These are phyloP conservation scores for Decorospora gaudefroyi DNA, from an alignment of 2,329 filamentous ascomycete species.

Conservation along the genomic window DNA sequence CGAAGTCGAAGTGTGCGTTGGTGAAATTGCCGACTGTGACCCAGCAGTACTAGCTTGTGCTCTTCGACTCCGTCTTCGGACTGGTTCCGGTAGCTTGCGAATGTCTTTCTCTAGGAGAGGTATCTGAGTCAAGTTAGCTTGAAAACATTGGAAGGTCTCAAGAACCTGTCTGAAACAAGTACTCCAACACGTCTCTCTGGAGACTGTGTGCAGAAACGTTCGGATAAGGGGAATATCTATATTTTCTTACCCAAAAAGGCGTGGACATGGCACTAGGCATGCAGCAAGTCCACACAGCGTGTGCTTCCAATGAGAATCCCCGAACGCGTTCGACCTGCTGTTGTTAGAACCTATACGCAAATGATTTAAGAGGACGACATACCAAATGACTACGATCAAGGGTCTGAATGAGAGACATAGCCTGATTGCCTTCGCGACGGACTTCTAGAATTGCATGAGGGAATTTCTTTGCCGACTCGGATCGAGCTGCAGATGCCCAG, in stretches of 20 bases:
- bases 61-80: constrained; percentile 35
- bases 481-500: constrained; percentile 35
- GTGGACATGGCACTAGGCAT: constrained; percentile 51
- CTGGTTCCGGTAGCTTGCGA: constrained; percentile 55
- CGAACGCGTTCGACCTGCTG: constrained; percentile 54
- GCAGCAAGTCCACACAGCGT: constrained; percentile 57
- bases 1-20: constrained; percentile 46
- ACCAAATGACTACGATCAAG: constrained; percentile 57
- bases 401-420: constrained; percentile 48
- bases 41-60: constrained; percentile 28
- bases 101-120: constrained; percentile 56
- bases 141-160: constrained; percentile 6
- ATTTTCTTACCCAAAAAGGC: constrained; percentile 53
- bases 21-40: constrained; percentile 33
- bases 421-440: constrained; percentile 53
- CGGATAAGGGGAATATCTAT: no score
- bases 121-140: constrained; percentile 26
- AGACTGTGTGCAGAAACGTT: no score
- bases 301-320: constrained; percentile 59
- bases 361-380: constrained; percentile 14
- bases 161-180: not conserved
- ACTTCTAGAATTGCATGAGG: constrained; percentile 59
- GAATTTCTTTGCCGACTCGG: constrained; percentile 43
- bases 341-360: constrained; percentile 26
- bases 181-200: no score